Conservation (phyloP, 2,329 filamentous ascomycete genomes). For the Fusarium sp. region DNA sequence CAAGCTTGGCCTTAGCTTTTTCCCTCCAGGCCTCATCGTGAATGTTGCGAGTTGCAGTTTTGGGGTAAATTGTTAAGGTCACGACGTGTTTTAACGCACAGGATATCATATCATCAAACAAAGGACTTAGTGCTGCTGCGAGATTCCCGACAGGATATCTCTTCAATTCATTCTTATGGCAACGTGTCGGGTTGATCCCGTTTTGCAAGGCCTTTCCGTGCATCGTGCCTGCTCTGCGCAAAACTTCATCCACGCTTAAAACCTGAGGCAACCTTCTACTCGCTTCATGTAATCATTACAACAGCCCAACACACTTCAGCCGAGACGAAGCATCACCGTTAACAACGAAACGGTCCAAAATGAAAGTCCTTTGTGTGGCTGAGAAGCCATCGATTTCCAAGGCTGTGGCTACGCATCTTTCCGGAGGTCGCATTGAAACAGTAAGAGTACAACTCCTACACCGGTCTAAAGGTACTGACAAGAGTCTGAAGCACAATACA, state of each 20-base stretch:
- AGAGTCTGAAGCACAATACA: conserved; percentile 70
- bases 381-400: conserved; percentile 93
- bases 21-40: conserved; percentile 9
- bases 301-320: background rate
- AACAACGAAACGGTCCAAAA: conserved; percentile 44
- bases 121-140: conserved; percentile 3
- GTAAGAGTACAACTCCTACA: conserved; percentile 63
- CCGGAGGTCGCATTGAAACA: conserved; percentile 78
- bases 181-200: conserved; percentile 19
- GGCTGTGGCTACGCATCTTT: conserved; percentile 90
- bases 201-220: conserved; percentile 14
- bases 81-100: background rate
- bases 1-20: conserved; percentile 9
- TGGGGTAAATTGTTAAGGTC: conserved; percentile 2
- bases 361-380: conserved; percentile 69
- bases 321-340: background rate
- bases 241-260: conserved; percentile 18
- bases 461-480: conserved; percentile 38
- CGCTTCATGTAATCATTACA: conserved; percentile 19
- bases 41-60: conserved; percentile 17
- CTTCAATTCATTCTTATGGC: conserved; percentile 24
- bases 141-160: conserved; percentile 18
- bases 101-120: background rate
- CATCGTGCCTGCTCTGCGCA: conserved; percentile 30
- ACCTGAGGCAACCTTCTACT: conserved; percentile 32